Percentiles rank a stretch among this genome's conserved stretches.
Conservation (phyloP, 345 rosid genomes). For the Rhizophora mangle region DNA sequence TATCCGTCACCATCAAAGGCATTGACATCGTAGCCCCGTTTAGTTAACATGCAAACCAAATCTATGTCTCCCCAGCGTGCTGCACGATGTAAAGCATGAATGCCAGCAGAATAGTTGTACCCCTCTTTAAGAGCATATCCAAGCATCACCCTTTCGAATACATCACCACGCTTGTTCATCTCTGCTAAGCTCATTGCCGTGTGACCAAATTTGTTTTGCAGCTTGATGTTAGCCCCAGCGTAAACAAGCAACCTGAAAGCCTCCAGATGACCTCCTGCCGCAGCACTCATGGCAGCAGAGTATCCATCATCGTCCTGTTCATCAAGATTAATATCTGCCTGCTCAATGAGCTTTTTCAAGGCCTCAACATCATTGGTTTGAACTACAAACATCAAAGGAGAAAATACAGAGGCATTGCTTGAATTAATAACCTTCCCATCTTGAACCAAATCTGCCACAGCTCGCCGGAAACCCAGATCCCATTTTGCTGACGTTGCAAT, state of each 20-base stretch:
- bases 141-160: conserved; percentile 86
- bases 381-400: conserved; percentile 57
- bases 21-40: conserved; percentile 65
- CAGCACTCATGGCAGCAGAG: conserved; percentile 82
- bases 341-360: conserved; percentile 43
- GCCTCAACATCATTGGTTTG: conserved; percentile 68
- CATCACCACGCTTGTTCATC: conserved; percentile 52
- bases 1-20: conserved; percentile 64
- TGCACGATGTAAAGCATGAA: conserved; percentile 87
- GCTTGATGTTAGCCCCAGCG: conserved; percentile 82
- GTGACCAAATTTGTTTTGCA: conserved; percentile 57
- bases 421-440: conserved; percentile 55
- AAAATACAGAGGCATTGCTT: conserved; percentile 53
- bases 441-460: conserved; percentile 49
- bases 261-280: conserved; percentile 65
- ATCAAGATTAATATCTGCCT: conserved; percentile 46
- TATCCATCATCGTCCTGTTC: conserved; percentile 77
- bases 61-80: conserved; percentile 74
- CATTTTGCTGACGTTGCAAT: conserved; percentile 54
- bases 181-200: conserved; percentile 68
- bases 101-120: conserved; percentile 33
- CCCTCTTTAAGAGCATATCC: conserved; percentile 85
- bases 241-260: conserved; percentile 71
- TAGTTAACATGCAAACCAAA: conserved; percentile 44
- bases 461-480: conserved; percentile 64